Conservation (phyloP, 331 rosid species). For the Dryas integrifolia region DNA sequence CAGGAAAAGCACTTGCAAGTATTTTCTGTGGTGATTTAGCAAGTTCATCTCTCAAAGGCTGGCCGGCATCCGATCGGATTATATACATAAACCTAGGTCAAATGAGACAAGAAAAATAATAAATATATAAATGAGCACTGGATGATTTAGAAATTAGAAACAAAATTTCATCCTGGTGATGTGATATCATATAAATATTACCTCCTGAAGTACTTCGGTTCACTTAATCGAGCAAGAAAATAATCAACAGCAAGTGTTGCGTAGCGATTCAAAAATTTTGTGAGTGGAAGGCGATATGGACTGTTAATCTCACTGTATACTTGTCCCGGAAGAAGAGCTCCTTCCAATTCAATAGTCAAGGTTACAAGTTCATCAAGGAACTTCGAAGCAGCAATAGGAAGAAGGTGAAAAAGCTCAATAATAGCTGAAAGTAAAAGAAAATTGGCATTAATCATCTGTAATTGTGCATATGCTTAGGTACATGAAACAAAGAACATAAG, state of each 20-base stretch:
- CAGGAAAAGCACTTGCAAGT: conserved; percentile 83
- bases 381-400: conserved; percentile 92
- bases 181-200: conserved; percentile 33
- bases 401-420: conserved; percentile 96
- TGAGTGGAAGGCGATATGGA: conserved; percentile 86
- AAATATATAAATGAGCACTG: background rate
- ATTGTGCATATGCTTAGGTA: conserved; percentile 12
- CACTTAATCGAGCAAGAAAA: conserved; percentile 88
- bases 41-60: conserved; percentile 89
- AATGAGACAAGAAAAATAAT: conserved; percentile 7
- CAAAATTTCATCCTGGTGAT: background rate
- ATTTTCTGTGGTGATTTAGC: conserved; percentile 96
- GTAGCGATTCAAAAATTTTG: conserved; percentile 89
- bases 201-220: conserved; percentile 95
- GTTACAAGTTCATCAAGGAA: conserved; percentile 97
- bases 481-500: conserved; percentile 22
- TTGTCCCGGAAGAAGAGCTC: conserved; percentile 95
- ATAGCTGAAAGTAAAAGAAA: conserved; percentile 66
- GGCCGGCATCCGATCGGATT: conserved; percentile 90
- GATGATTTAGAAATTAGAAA: background rate
- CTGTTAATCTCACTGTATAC: conserved; percentile 92
- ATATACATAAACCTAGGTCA: conserved; percentile 80
- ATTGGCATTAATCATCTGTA: conserved; percentile 17
- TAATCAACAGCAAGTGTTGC: conserved; percentile 82
- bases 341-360: conserved; percentile 97